phyloP scores from a whole-genome alignment of 2,329 filamentous ascomycete species.

The Pseudocercospora eumusae region DNA sequence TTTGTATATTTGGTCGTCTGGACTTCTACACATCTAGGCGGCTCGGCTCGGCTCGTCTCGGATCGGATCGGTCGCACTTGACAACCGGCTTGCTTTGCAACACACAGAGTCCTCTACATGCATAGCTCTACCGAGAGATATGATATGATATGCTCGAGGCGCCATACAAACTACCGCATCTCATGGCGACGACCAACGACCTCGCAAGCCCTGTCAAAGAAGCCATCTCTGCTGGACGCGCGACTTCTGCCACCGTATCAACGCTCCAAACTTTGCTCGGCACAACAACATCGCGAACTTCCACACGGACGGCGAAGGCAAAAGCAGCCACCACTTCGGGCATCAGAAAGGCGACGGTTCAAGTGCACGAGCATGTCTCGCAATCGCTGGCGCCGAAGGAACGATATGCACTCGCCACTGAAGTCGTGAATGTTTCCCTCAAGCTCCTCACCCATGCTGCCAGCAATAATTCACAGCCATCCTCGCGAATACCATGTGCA shows the following conservation, averaged over 20 bases:
- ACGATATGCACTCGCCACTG: conserved; percentile 67
- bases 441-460: conserved; percentile 68
- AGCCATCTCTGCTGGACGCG: conserved; percentile 25
- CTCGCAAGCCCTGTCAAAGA: conserved; percentile 26
- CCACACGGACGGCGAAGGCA: conserved; percentile 11
- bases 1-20: background rate
- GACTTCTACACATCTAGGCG: too few species aligned
- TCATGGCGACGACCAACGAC: conserved; percentile 24
- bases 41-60: background rate
- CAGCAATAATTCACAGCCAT: background rate
- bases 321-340: background rate
- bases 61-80: conserved; percentile 5
- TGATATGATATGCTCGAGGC: background rate
- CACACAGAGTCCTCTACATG: too few species aligned
- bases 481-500: background rate
- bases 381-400: conserved; percentile 57
- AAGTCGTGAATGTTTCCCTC: conserved; percentile 69
- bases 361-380: conserved; percentile 43
- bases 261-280: conserved; percentile 33
- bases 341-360: conserved; percentile 32
- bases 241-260: conserved; percentile 31
- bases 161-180: background rate
- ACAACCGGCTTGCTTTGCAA: conserved; percentile 7
- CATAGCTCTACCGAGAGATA: too few species aligned
- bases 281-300: conserved; percentile 16